Evolutionary conservation across 1,284 basidiomycete species (phyloP).

Genomic region (Peniophora sp.): DNA sequence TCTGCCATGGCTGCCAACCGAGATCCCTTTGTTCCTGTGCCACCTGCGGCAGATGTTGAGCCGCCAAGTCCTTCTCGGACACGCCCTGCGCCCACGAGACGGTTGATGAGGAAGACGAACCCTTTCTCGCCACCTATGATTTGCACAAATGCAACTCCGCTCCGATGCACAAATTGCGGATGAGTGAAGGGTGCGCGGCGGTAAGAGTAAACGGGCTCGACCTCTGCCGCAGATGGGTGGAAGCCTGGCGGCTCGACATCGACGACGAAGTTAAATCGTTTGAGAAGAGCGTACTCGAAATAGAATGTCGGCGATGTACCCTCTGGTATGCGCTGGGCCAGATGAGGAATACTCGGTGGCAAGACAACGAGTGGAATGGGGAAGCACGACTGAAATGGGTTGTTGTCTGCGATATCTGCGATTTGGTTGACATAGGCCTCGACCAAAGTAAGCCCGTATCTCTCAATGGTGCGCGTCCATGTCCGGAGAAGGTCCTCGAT

Average conservation of each 20-base stretch:
- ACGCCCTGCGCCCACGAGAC: constrained; percentile 65
- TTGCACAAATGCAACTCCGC: constrained; percentile 83
- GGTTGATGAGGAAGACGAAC: constrained; percentile 83
- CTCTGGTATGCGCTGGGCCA: constrained; percentile 62
- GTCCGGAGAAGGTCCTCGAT: constrained; percentile 86
- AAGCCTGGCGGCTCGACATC: constrained; percentile 75
- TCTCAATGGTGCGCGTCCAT: constrained; percentile 83
- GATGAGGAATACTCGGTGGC: constrained; percentile 65
- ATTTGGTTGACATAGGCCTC: constrained; percentile 90
- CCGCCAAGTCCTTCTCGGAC: constrained; percentile 31
- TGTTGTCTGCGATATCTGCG: constrained; percentile 72
- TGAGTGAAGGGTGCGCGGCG: constrained; percentile 69
- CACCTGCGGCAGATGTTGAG: constrained; percentile 16
- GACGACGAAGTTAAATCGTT: constrained; percentile 74
- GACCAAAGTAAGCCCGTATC: constrained; percentile 87
- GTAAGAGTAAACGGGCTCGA: constrained; percentile 88
- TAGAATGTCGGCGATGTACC: constrained; percentile 57
- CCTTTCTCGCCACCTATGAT: constrained; percentile 73
- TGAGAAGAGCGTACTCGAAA: constrained; percentile 78
- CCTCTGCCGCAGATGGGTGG: constrained; percentile 12
- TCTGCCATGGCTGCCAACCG: not conserved
- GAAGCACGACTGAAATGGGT: constrained; percentile 85
- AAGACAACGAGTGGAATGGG: constrained; percentile 68
- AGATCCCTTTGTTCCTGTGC: not conserved
- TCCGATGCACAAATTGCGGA: constrained; percentile 85